phyloP scores from a whole-genome alignment of 164 flowering plant species.

The Stephania cephalantha region DNA sequence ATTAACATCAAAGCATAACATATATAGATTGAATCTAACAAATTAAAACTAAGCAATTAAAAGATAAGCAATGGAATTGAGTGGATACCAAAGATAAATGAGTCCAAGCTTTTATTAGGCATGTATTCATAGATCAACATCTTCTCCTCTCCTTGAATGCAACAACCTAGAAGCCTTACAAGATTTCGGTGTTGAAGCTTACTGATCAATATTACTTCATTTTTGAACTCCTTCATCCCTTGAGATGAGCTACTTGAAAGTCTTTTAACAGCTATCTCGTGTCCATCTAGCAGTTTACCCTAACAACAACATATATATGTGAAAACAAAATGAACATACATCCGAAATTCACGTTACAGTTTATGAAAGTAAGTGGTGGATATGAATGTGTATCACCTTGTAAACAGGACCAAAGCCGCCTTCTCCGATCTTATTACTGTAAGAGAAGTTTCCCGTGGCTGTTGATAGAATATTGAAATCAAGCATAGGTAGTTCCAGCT shows the following conservation, averaged over 20 bases:
- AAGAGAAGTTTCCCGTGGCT: constrained; percentile 24
- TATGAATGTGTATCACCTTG: constrained; percentile 23
- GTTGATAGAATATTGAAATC: constrained; percentile 10
- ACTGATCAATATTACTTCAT: constrained; percentile 5
- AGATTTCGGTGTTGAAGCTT: constrained; percentile 14
- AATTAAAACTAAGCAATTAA: too few relatives aligned
- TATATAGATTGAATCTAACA: background rate
- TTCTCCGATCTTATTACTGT: constrained; percentile 25
- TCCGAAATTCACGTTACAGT: too few relatives aligned
- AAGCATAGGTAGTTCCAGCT: constrained; percentile 3
- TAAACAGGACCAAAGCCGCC: constrained; percentile 45
- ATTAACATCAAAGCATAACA: background rate
- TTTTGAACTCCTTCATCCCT: constrained; percentile 10
- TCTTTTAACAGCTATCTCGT: constrained; percentile 11
- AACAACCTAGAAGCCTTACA: constrained; percentile 9
- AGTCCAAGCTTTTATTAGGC: constrained; percentile 10
- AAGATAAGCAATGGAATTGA: background rate
- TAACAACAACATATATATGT: background rate
- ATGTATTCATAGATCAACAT: constrained; percentile 11
- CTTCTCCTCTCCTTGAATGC: constrained; percentile 16
- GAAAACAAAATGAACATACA: background rate
- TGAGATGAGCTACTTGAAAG: constrained; percentile 7
- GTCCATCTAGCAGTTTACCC: constrained; percentile 5
- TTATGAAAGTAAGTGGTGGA: background rate
- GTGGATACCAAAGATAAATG: constrained; percentile 7